Base-by-base conservation (phyloP, 129 eudicot species). In the Flaveria bidentis region DNA sequence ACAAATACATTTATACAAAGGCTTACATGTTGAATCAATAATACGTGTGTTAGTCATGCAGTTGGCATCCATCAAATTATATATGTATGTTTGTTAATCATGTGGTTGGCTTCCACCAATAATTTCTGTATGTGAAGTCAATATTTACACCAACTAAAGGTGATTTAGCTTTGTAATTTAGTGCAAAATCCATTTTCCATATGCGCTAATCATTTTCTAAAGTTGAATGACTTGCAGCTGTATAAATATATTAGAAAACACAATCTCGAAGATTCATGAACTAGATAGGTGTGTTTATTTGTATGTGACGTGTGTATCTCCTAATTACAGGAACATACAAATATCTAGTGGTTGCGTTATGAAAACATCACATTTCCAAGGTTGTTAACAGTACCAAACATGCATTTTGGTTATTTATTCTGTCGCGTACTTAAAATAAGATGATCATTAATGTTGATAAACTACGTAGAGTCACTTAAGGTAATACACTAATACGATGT, bases 141-240 rank as follows among this genome's bases (percentile, higher is more conserved):
- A 69, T 14, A 44, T 73, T 77, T 22, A 77, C 71, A 67, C 73
- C 53, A 58, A 77, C 61, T 56, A 76, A 84, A 81, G 77, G 51
- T 61, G 58, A 44, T 69, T 11, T 33, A 22, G 69, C 62, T 61
- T 81, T 81, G 76, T 49, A 23, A 42, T 58, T 75, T 60, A 80
- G 84, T 81, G 84, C 64, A 64, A 60, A 75, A 80, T 80, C 76
- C 77, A 80, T 80, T 74, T 73, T 44, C 69, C 17, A 23, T 58
- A 22, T 58, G 69, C 56, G 17, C 78, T 74, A 74, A 74, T 58
- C 69, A 61, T 61, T 41, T 44, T 61, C 18, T 16, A 60, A 47
- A 61, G 46, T 74, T 45, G 3, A 74, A 74, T 74, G 78, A 74
- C 61, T 60, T 61, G 78, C 78, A 74, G 78, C 78, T 74, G 78